These are phyloP conservation scores for Vitellaria paradoxa DNA, from an alignment of 179 eudicot species.

Conservation along the genomic window DNA sequence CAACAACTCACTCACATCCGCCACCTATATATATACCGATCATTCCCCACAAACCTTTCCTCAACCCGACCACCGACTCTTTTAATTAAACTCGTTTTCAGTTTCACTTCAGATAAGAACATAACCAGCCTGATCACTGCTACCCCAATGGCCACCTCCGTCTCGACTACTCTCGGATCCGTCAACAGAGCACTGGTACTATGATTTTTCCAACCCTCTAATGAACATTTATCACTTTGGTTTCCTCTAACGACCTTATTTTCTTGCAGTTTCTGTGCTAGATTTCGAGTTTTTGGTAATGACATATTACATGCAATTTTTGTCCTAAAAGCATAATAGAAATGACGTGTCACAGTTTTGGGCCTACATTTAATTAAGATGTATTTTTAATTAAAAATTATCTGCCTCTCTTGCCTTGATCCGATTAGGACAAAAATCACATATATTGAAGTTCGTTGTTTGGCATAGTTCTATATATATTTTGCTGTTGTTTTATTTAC, in stretches of 20 bases:
- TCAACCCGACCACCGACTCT: background rate
- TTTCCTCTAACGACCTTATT: background rate
- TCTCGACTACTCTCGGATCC: slow-evolving; percentile 64
- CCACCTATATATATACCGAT: background rate
- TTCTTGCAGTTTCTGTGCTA: background rate
- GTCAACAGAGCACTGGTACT: slow-evolving; percentile 66
- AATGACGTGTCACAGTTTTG: no score
- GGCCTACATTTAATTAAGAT: no score
- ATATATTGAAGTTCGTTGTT: background rate
- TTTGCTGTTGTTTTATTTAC: no score
- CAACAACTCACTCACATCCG: background rate
- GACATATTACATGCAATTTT: no score
- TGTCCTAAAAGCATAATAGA: no score
- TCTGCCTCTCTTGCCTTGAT: background rate
- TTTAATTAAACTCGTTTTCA: slow-evolving; percentile 9
- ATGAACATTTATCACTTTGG: background rate
- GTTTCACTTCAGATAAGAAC: background rate
- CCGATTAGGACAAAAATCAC: background rate
- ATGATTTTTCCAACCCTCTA: background rate
- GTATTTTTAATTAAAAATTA: no score
- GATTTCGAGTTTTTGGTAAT: background rate
- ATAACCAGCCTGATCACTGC: slow-evolving; percentile 7
- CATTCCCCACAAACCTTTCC: background rate
- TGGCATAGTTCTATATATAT: background rate
- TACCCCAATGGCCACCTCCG: slow-evolving; percentile 58